Base-by-base conservation (phyloP, 2,329 filamentous ascomycete genomes). In the Apiospora rasikravindrae region DNA sequence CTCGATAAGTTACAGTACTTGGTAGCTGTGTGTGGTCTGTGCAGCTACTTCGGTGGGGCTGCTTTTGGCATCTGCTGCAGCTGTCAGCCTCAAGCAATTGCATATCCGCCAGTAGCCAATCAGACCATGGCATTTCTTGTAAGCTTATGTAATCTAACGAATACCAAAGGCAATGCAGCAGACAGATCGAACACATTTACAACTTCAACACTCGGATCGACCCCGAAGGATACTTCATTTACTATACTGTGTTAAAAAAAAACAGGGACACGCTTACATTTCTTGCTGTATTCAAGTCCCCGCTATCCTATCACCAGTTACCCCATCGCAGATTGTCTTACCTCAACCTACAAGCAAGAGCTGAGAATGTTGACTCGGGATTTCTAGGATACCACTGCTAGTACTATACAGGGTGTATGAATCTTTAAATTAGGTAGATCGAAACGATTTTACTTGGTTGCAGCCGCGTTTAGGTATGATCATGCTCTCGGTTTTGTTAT, bases 41-140 rank as follows among this genome's bases (percentile, higher is more conserved):
- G 57, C 57, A 14, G 40, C 19, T 22, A 2, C 24, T n/a, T n/a
- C 4, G 40, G 57, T 40, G 57, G 57, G 57, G 33, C 22, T 40
- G 33, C 4, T 13, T 64, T 64, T 49, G 45, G 26, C 42, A 68
- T 68, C 66, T 47, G 45, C 40, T 24, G 42, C 57, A 71, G 67
- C 57, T 64, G 57, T n/a, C 57, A 64, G 33, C 57, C 33, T 64
- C 19, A 40, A 40, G 57, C 57, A 37, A 64, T 8, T 40, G 3
- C 57, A 40, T 2, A 14, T 11, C 37, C 16, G 19, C 8, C 29
- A n/a, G 7, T 64, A 64, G 29, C 57, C 57, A 64, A 40, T 64
- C 57, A n/a, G 7, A 4, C 2, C 5, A n/a, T 14, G 57, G 29
- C 16, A n/a, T 5, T n/a, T 14, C 10, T 40, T 19, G 4, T 2